Evolutionary conservation across 2,329 filamentous ascomycete genomes (phyloP).

Genomic region (Neonectria punicea): DNA sequence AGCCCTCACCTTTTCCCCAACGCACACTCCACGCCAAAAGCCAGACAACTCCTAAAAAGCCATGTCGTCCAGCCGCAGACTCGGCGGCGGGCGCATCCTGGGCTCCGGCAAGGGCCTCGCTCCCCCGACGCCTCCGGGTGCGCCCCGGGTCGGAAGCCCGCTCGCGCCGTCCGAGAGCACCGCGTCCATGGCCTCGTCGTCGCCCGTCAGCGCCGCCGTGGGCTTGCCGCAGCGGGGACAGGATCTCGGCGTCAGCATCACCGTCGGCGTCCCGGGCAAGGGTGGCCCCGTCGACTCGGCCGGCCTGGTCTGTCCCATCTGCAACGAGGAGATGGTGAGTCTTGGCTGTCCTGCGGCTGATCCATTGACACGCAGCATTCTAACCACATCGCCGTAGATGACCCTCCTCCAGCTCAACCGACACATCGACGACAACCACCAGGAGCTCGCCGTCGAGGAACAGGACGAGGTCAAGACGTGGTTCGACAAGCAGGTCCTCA

Average conservation of each 20-base stretch:
- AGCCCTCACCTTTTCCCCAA: slow-evolving; percentile 7
- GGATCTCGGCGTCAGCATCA: slow-evolving; percentile 85
- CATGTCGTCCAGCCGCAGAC: slow-evolving; percentile 87
- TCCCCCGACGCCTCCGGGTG: slow-evolving; percentile 62
- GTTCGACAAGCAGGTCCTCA: slow-evolving; percentile 95
- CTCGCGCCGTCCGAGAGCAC: slow-evolving; percentile 74
- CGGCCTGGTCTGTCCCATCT: slow-evolving; percentile 93
- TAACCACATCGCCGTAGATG: slow-evolving; percentile 62
- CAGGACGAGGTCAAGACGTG: slow-evolving; percentile 97
- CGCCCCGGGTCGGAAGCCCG: slow-evolving; percentile 60
- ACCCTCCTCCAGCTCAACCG: slow-evolving; percentile 92
- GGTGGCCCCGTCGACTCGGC: slow-evolving; percentile 61
- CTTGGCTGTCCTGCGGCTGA: slow-evolving; percentile 22
- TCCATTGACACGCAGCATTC: not conserved
- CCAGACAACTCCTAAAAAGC: slow-evolving; percentile 13
- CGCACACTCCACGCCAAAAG: not conserved
- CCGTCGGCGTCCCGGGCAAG: slow-evolving; percentile 67
- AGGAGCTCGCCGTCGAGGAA: slow-evolving; percentile 86
- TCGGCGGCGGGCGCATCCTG: slow-evolving; percentile 91
- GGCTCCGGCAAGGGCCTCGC: slow-evolving; percentile 87
- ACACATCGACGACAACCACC: slow-evolving; percentile 86
- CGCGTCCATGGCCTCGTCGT: slow-evolving; percentile 78
- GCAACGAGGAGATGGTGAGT: slow-evolving; percentile 93
- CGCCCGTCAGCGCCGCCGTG: slow-evolving; percentile 63
- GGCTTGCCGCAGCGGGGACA: slow-evolving; percentile 74